phyloP scores from a whole-genome alignment of 495 filamentous ascomycete genomes.

The Chlorociboria aeruginascens region DNA sequence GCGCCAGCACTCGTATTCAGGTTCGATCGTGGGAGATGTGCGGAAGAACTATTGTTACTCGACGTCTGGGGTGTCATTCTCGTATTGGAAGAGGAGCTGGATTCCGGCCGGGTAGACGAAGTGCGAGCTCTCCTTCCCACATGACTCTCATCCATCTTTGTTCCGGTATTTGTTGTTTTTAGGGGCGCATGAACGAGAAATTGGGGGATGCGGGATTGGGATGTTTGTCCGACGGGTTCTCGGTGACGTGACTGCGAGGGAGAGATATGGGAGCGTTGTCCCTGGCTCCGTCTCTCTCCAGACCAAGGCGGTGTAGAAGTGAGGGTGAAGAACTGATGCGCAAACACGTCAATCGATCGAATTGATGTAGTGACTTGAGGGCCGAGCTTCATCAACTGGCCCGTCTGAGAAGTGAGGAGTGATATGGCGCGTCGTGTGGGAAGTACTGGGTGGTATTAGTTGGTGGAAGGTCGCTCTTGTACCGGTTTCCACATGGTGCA shows the following conservation, averaged over 20 bases:
- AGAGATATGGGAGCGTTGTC: not conserved
- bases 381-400: too few relatives aligned
- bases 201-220: not conserved
- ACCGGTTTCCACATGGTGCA: too few relatives aligned
- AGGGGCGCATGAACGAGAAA: too few relatives aligned
- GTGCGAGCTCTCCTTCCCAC: not conserved
- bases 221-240: too few relatives aligned
- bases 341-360: too few relatives aligned
- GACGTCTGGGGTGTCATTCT: slow-evolving; percentile 27
- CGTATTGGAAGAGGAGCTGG: slow-evolving; percentile 26
- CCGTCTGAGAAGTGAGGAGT: too few relatives aligned
- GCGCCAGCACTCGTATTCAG: slow-evolving; percentile 19
- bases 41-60: slow-evolving; percentile 14
- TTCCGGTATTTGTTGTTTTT: not conserved
- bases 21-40: slow-evolving; percentile 1
- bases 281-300: not conserved
- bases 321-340: too few relatives aligned
- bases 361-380: too few relatives aligned
- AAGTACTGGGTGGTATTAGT: too few relatives aligned
- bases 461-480: too few relatives aligned
- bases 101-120: slow-evolving; percentile 30
- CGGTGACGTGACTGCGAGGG: not conserved
- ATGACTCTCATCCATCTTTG: slow-evolving; percentile 11
- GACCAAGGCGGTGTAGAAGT: not conserved
- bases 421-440: too few relatives aligned